A percentile compares a stretch with the other conserved stretches of the same genome.
phyloP scores from a whole-genome alignment of 2,329 filamentous ascomycete species.

The Xylaria sp. region DNA sequence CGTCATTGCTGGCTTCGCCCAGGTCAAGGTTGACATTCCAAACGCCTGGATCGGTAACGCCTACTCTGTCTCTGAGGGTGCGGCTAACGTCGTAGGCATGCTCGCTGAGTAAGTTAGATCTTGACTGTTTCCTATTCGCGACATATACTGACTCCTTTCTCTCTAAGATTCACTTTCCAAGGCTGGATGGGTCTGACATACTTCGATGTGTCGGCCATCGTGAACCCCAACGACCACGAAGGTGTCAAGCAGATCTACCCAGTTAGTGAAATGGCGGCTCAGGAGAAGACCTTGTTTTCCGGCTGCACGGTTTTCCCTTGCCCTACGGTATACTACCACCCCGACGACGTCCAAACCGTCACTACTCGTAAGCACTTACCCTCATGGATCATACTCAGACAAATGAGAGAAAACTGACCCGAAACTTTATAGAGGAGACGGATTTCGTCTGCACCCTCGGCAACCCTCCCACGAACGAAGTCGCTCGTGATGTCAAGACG shows the following conservation, averaged over 20 bases:
- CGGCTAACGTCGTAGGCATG: constrained; percentile 59
- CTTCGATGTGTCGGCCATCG: constrained; percentile 70
- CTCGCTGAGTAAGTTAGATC: constrained; percentile 56
- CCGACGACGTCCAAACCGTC: constrained; percentile 68
- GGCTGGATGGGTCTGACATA: constrained; percentile 62
- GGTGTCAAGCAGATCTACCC: constrained; percentile 68
- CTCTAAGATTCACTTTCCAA: constrained; percentile 54
- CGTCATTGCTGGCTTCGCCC: constrained; percentile 53
- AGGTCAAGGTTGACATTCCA: constrained; percentile 58
- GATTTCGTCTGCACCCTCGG: constrained; percentile 66
- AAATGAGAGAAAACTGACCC: background rate
- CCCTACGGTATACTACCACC: constrained; percentile 63
- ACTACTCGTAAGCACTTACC: constrained; percentile 50
- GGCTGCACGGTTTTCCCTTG: constrained; percentile 66
- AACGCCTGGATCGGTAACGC: constrained; percentile 62
- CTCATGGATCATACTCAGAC: background rate
- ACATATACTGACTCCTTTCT: background rate
- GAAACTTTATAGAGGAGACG: constrained; percentile 46
- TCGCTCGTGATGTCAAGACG: constrained; percentile 42
- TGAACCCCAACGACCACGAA: constrained; percentile 60
- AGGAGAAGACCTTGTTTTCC: constrained; percentile 52
- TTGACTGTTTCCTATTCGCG: background rate
- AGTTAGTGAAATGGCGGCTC: constrained; percentile 40
- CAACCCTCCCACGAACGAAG: constrained; percentile 42
- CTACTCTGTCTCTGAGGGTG: constrained; percentile 61